These are phyloP conservation scores for Dispira simplex DNA, from an alignment of 192 early-diverging fungal species.

Conservation along the genomic window DNA sequence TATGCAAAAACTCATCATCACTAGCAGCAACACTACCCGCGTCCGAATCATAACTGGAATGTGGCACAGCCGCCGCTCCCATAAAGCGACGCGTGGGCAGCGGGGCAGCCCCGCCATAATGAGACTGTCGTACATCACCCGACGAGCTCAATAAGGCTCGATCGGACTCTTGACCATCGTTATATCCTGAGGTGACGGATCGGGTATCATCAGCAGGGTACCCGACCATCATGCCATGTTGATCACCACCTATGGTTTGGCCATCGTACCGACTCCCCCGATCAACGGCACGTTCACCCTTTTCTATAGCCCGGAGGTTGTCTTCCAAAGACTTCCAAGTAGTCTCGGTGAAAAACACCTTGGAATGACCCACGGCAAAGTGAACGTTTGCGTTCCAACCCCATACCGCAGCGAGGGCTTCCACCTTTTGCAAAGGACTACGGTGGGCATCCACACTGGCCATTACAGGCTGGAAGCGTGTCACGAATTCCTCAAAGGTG, in stretches of 20 bases:
- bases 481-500: conserved; percentile 52
- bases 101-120: not conserved
- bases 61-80: not conserved
- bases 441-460: not conserved
- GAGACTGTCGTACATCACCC: not conserved
- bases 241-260: conserved; percentile 20
- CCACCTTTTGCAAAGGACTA: conserved; percentile 18
- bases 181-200: conserved; percentile 13
- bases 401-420: conserved; percentile 21
- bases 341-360: conserved; percentile 43
- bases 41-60: conserved; percentile 1
- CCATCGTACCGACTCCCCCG: conserved; percentile 17
- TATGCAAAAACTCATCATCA: not conserved
- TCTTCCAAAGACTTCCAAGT: conserved; percentile 53
- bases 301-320: conserved; percentile 37
- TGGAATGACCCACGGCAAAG: conserved; percentile 32
- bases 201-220: conserved; percentile 15
- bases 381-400: conserved; percentile 30
- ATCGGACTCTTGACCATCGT: conserved; percentile 13
- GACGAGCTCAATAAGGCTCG: conserved; percentile 7
- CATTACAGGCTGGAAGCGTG: conserved; percentile 47
- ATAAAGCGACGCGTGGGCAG: not conserved
- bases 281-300: conserved; percentile 27
- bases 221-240: conserved; percentile 19
- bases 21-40: conserved; percentile 4